These are phyloP conservation scores for Epichloe coenophiala DNA, from an alignment of 2,329 filamentous ascomycete genomes.

Conservation along the genomic window DNA sequence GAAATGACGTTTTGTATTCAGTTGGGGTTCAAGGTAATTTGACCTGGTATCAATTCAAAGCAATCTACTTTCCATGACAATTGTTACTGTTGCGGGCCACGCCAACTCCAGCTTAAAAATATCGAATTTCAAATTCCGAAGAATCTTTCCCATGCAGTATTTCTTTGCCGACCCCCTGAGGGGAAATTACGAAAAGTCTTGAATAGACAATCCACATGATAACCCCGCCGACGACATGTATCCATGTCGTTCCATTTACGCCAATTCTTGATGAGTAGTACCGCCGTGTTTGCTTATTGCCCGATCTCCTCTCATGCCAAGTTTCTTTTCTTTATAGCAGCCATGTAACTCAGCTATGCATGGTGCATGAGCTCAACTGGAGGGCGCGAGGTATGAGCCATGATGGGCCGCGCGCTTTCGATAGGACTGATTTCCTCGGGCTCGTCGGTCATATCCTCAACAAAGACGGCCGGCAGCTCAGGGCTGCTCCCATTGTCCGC, in stretches of 20 bases:
- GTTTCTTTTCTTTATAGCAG: no score
- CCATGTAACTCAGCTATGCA: conserved; percentile 10
- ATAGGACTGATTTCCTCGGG: conserved; percentile 31
- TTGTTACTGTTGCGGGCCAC: neutral
- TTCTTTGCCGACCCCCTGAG: no score
- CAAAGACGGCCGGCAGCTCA: conserved; percentile 48
- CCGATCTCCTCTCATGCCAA: neutral
- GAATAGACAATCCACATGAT: neutral
- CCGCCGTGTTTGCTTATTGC: neutral
- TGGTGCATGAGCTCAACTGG: conserved; percentile 51
- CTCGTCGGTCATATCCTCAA: conserved; percentile 53
- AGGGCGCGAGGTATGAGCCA: conserved; percentile 48
- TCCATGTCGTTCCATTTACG: neutral
- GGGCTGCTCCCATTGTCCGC: conserved; percentile 40
- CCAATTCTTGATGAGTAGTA: neutral
- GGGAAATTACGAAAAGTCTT: neutral
- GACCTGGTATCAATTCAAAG: neutral
- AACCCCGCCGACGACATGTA: neutral
- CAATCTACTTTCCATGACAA: neutral
- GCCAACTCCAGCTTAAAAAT: neutral
- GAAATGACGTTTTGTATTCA: no score
- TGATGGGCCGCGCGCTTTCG: conserved; percentile 31
- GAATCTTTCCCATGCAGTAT: neutral
- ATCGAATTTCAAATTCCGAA: neutral
- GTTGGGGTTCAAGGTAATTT: neutral